Conservation (phyloP, 371 early-diverging fungal genomes). For the Mucor velutinosus region DNA sequence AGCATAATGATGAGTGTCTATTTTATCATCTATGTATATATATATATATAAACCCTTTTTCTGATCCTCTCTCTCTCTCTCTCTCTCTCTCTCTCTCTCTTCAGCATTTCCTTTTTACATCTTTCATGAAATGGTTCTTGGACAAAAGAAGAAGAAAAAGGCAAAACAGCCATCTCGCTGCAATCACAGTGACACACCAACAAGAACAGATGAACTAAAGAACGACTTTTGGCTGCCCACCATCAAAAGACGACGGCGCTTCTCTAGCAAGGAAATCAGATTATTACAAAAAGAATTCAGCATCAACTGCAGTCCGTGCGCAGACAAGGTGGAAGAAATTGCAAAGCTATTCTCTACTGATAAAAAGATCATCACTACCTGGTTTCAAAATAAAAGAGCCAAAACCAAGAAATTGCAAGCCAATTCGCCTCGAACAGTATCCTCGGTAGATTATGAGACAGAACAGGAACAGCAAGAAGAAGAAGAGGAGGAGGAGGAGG, state of each 20-base stretch:
- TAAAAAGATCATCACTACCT: conserved; percentile 40
- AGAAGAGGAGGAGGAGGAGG: neutral
- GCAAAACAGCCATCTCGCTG: neutral
- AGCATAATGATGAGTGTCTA: neutral
- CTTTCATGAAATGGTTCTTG: neutral
- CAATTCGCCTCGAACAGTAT: neutral
- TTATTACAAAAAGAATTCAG: conserved; percentile 32
- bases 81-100: neutral
- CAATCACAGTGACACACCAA: neutral
- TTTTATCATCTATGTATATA: neutral
- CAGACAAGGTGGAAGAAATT: conserved; percentile 24
- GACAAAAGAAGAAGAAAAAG: neutral
- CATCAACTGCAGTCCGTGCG: conserved; percentile 24
- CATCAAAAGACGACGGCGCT: conserved; percentile 42
- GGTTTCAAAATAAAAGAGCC: conserved; percentile 53
- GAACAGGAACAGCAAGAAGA: neutral
- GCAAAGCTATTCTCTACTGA: conserved; percentile 25
- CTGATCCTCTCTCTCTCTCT: too few relatives aligned
- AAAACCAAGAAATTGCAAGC: conserved; percentile 23
- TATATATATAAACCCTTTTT: neutral
- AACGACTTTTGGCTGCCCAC: conserved; percentile 31
- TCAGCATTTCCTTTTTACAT: neutral
- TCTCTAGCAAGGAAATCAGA: conserved; percentile 25
- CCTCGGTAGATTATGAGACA: too few relatives aligned
- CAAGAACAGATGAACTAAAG: neutral